Conservation (phyloP, 352 stramenopile genomes). For the Phytophthora sp. region DNA sequence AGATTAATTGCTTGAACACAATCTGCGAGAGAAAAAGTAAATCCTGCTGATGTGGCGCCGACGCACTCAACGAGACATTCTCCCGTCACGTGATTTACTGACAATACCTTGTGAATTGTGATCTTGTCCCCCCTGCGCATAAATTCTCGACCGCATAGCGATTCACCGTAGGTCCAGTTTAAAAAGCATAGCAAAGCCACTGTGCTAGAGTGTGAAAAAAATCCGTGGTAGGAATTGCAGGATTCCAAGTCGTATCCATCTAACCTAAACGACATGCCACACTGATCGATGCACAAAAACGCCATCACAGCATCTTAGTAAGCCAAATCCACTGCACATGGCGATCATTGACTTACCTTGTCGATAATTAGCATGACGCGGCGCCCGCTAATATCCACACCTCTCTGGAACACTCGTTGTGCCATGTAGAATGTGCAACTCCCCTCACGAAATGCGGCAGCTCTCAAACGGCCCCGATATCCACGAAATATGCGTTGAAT, state of each 20-base stretch:
- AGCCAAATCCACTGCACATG: not conserved
- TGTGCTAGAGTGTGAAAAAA: conserved; percentile 57
- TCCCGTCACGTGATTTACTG: conserved; percentile 40
- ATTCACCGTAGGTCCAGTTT: conserved; percentile 64
- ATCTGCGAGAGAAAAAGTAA: conserved; percentile 36
- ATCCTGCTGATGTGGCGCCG: not conserved
- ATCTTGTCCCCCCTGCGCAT: conserved; percentile 37
- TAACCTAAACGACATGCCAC: conserved; percentile 68
- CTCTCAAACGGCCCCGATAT: conserved; percentile 54
- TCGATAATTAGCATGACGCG: conserved; percentile 66
- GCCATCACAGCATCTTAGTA: too few relatives aligned
- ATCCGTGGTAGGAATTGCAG: conserved; percentile 58
- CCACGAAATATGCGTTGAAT: conserved; percentile 71
- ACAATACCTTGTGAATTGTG: conserved; percentile 39
- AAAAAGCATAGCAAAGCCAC: conserved; percentile 56
- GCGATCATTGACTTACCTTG: conserved; percentile 59
- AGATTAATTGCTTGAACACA: conserved; percentile 72
- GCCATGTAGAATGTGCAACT: conserved; percentile 77
- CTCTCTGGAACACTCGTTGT: conserved; percentile 68
- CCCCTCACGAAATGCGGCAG: conserved; percentile 65
- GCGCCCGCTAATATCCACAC: conserved; percentile 48
- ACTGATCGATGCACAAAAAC: conserved; percentile 29
- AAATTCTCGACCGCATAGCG: conserved; percentile 48
- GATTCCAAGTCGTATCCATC: conserved; percentile 58
- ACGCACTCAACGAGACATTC: conserved; percentile 52